Evolutionary conservation across 148 eudicot genomes (phyloP).

Genomic region (Drosera capensis): DNA sequence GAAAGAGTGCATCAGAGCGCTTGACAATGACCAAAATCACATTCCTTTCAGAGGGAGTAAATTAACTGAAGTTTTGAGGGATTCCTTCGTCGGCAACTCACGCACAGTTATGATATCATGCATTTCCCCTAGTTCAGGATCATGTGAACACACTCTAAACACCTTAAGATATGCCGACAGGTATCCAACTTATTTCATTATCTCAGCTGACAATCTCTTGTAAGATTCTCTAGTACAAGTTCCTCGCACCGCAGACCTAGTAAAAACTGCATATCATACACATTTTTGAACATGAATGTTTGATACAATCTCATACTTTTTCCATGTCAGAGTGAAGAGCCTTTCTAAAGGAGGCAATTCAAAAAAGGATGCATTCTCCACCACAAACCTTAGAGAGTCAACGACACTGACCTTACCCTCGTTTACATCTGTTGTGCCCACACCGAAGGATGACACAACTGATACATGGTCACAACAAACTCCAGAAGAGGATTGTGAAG

Average conservation of each 20-base stretch:
- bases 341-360: constrained; percentile 78
- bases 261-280: no score
- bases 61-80: constrained; percentile 94
- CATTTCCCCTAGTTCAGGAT: constrained; percentile 90
- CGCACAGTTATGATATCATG: constrained; percentile 98
- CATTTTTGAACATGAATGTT: no score
- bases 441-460: constrained; percentile 43
- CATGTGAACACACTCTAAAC: constrained; percentile 93
- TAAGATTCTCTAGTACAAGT: no score
- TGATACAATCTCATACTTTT: no score
- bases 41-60: constrained; percentile 98
- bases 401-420: constrained; percentile 49
- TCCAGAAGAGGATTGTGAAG: constrained; percentile 57
- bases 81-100: constrained; percentile 93
- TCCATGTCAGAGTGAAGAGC: constrained; percentile 98
- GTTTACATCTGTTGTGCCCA: constrained; percentile 24
- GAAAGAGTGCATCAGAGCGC: constrained; percentile 98
- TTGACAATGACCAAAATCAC: constrained; percentile 93
- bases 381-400: constrained; percentile 61
- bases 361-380: constrained; percentile 55
- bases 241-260: no score
- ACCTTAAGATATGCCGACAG: constrained; percentile 98
- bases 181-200: no score
- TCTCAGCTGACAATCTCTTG: no score
- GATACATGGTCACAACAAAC: constrained; percentile 49